phyloP scores from a whole-genome alignment of 148 eudicot species.

The Camellia lanceoleosa region DNA sequence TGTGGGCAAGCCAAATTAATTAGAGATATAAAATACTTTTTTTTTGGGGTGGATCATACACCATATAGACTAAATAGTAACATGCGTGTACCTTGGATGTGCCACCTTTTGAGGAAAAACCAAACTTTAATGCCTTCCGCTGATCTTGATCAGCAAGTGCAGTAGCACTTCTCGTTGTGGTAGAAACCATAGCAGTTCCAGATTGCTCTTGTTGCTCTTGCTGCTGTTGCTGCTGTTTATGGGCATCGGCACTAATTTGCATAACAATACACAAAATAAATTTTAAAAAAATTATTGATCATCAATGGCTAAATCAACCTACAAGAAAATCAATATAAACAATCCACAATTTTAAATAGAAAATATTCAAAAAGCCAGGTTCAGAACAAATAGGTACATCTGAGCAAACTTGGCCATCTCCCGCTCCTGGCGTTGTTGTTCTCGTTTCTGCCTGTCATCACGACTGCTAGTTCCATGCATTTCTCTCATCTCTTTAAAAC shows the following conservation, averaged over 20 bases:
- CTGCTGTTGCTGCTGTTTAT: constrained; percentile 52
- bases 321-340: constrained; percentile 1
- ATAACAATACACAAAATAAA: constrained; percentile 6
- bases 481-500: constrained; percentile 92
- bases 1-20: not conserved
- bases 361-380: not conserved
- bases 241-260: constrained; percentile 69
- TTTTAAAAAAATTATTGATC: not conserved
- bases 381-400: constrained; percentile 41
- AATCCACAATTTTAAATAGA: not conserved
- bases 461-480: constrained; percentile 92
- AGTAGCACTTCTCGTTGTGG: constrained; percentile 39
- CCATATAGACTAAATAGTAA: not conserved
- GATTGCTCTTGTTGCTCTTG: constrained; percentile 52
- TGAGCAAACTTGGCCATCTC: constrained; percentile 97
- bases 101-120: constrained; percentile 78
- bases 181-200: constrained; percentile 32
- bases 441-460: constrained; percentile 91
- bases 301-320: not conserved
- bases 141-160: constrained; percentile 68
- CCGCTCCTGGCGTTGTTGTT: constrained; percentile 82
- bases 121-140: constrained; percentile 79
- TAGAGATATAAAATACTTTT: not conserved
- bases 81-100: constrained; percentile 54
- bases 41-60: not conserved